Base-by-base conservation (phyloP, 768 basidiomycete species). In the Strobilomyces echinocephalus region DNA sequence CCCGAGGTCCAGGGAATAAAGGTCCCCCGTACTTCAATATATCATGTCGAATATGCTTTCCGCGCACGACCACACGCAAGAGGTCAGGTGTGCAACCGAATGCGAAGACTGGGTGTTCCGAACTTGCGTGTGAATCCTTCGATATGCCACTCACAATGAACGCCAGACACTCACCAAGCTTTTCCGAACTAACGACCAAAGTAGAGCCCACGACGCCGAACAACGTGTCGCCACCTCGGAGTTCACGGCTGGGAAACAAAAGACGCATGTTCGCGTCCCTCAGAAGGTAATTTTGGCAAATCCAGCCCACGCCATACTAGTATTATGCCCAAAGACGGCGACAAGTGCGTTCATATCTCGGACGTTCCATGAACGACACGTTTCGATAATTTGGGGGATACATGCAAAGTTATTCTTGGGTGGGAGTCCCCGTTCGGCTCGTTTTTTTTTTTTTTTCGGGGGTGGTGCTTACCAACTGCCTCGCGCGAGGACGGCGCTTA, bases 371-470 rank as follows among this genome's bases (percentile, higher is more conserved):
- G 51, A 24, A 21, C 41, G 61, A 46, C 48, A 58, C 41, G 55
- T 12, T n/a, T 39, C 34, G 61, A 63, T 60, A 60, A 63, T 42
- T n/a, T 38, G 28, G 28, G 28, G 28, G 28, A 8, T 28, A 28
- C 28, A n/a, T n/a, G n/a, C 24, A 24, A 24, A 31, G 61, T 50
- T 63, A 63, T 63, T 63, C 58, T 57, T 60, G 58, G 58, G 45
- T 43, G 30, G 31, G 24, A 49, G 44, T 31, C 36, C 20, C 12
- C 34, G 39, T 8, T 14, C 36, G 15, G n/a, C 31, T 16, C 39
- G 21, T 24, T 24, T 24, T 42, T 41, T 26, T 42, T 41, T 26
- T 42, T 41, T 39, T 28, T 52, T 28, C 26, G 26, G 21, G n/a
- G 57, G 45, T 31, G 16, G 16, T 34, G 42, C 55, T 58, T 49